phyloP scores from a whole-genome alignment of 2,329 filamentous ascomycete species.

The Trichoderma sp. region DNA sequence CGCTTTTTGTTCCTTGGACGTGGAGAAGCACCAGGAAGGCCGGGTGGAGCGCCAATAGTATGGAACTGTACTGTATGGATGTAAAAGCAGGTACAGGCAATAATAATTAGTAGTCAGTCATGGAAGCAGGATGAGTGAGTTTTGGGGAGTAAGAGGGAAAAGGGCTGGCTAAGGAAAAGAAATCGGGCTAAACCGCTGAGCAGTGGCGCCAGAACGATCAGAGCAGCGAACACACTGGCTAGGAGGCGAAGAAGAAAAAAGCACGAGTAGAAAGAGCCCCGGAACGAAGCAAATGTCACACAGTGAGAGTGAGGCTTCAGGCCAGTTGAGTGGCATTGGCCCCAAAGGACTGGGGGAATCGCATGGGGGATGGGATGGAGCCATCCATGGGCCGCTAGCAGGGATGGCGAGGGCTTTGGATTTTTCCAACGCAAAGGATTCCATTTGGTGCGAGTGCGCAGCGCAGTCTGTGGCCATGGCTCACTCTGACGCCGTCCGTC shows the following conservation, averaged over 20 bases:
- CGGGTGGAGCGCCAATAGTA: background rate
- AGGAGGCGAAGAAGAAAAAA: background rate
- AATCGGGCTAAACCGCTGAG: background rate
- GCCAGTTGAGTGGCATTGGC: background rate
- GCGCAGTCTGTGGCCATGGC: background rate
- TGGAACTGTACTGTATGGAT: background rate
- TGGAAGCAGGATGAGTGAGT: background rate
- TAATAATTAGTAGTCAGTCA: background rate
- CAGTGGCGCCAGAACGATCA: background rate
- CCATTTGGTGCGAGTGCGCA: background rate
- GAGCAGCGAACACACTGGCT: background rate
- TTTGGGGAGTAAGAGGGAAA: background rate
- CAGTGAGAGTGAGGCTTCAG: conserved; percentile 5
- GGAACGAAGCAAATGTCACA: background rate
- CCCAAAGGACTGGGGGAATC: background rate
- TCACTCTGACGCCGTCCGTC: background rate
- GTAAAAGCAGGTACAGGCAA: background rate
- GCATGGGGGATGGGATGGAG: background rate
- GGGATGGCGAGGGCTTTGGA: background rate
- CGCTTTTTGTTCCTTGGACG: background rate
- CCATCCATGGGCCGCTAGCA: conserved; percentile 8
- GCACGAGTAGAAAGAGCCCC: background rate
- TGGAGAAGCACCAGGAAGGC: background rate
- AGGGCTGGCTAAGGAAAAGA: background rate
- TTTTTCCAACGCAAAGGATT: background rate